Percentiles rank a stretch among this genome's conserved stretches.
Evolutionary conservation across 768 basidiomycete genomes (phyloP).

Genomic region (Naganishia vishniacii): DNA sequence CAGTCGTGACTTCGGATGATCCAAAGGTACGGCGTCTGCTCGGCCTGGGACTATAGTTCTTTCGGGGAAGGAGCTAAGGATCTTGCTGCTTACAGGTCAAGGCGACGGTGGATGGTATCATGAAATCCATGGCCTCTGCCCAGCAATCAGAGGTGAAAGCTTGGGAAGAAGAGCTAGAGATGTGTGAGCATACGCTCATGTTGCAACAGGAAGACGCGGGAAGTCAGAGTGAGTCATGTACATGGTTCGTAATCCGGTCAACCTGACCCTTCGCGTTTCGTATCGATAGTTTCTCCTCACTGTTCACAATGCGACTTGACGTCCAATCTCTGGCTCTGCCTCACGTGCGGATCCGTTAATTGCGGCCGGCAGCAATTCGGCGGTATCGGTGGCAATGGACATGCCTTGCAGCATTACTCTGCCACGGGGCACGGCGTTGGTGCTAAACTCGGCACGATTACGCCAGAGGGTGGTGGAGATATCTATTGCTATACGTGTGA

Average conservation of each 20-base stretch:
- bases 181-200: constrained; percentile 74
- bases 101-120: constrained; percentile 61
- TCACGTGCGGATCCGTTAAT: constrained; percentile 81
- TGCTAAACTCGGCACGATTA: constrained; percentile 94
- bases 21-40: constrained; percentile 36
- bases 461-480: constrained; percentile 87
- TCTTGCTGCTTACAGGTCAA: constrained; percentile 51
- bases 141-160: constrained; percentile 92
- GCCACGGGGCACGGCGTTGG: constrained; percentile 69
- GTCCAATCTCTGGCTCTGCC: constrained; percentile 90
- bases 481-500: constrained; percentile 90
- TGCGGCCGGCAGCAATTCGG: constrained; percentile 84
- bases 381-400: constrained; percentile 77
- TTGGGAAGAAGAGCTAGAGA: constrained; percentile 88
- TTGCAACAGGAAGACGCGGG: constrained; percentile 53
- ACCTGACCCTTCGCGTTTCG: background rate
- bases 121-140: constrained; percentile 77
- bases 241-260: background rate
- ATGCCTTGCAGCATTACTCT: constrained; percentile 73
- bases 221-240: constrained; percentile 18
- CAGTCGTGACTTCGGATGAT: constrained; percentile 31
- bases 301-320: constrained; percentile 79
- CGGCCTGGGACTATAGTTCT: too few relatives aligned
- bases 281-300: constrained; percentile 69
- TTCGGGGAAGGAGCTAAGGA: too few relatives aligned